phyloP scores from a whole-genome alignment of 2,329 filamentous ascomycete species.

The Simplicillium sp. region DNA sequence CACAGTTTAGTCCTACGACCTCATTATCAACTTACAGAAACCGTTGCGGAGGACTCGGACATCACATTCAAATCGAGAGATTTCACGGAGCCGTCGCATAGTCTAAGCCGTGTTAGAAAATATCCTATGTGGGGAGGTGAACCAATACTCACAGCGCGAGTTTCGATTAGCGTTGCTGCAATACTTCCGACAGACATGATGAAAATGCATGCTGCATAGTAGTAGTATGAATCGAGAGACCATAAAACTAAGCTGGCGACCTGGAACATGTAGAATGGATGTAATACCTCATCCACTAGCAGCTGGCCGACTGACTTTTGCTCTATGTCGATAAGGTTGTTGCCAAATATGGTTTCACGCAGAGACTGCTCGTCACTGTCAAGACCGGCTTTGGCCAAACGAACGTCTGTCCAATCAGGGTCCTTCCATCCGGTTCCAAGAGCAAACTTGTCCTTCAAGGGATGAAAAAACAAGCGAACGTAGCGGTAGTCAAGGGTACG shows the following conservation, averaged over 20 bases:
- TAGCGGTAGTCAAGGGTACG: slow-evolving; percentile 86
- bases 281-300: slow-evolving; percentile 86
- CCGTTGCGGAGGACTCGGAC: slow-evolving; percentile 87
- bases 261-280: slow-evolving; percentile 98
- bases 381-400: slow-evolving; percentile 65
- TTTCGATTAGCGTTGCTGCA: slow-evolving; percentile 80
- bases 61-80: slow-evolving; percentile 91
- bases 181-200: slow-evolving; percentile 92
- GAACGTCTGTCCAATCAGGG: slow-evolving; percentile 73
- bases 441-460: slow-evolving; percentile 78
- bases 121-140: background rate
- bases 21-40: slow-evolving; percentile 69
- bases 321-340: slow-evolving; percentile 85
- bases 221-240: slow-evolving; percentile 95
- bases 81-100: slow-evolving; percentile 81
- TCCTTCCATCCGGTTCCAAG: slow-evolving; percentile 91
- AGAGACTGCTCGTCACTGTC: slow-evolving; percentile 81
- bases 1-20: no score
- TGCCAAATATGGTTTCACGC: slow-evolving; percentile 78
- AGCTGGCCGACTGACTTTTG: slow-evolving; percentile 78
- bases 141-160: slow-evolving; percentile 53
- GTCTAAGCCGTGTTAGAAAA: slow-evolving; percentile 40
- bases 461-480: slow-evolving; percentile 86
- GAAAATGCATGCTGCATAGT: slow-evolving; percentile 93
- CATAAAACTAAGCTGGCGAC: slow-evolving; percentile 88